Evolutionary conservation across 1,139 yeast species (phyloP), one percentile per base, ranked within the genome.

Genomic region (Yamadazyma buinensis): DNA sequence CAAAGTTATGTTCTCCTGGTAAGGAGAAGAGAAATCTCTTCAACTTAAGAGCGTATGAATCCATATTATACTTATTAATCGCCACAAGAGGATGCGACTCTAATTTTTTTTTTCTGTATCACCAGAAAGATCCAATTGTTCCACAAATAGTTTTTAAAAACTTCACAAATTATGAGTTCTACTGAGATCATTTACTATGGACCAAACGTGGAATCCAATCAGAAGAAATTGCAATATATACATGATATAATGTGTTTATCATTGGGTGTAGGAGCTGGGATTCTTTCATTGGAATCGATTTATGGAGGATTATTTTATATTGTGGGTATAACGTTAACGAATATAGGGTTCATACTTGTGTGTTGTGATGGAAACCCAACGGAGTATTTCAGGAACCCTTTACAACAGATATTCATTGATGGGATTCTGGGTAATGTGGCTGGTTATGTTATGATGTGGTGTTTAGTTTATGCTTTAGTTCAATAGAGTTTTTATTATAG

Each of bases 371-470:
- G 69, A 0, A 47, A 59, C 6, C 74, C 84, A 0, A 39, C 49
- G 3, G 53, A 55, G 33, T 84, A 68, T 55, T 84, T 72, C 50
- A 57, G 62, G 21, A 64, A 55, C 26, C 84, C 88, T 0, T n/a
- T 73, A 2, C 67, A 64, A 28, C 82, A 77, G 37, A 58, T 86
- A 0, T 71, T 80, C 41, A 35, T 80, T 3, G 76, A 70, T 30
- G 77, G 82, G 12, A 42, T 84, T 5, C 61, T 75, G 13, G 62
- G 80, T 26, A 80, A 80, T 38, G 51, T 83, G 12, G 77, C 90
- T 3, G 86, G 92, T 13, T 86, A 66, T 51, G 67, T 84, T 19
- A 81, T 86, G 81, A 78, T 84, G 68, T 86, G 95, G 95, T 84
- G 95, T 44, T 65, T 86, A 52, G 75, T 82, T 30, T 81, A 77